Evolutionary conservation across 495 filamentous ascomycete genomes (phyloP).

Genomic region (Tuber brumale): DNA sequence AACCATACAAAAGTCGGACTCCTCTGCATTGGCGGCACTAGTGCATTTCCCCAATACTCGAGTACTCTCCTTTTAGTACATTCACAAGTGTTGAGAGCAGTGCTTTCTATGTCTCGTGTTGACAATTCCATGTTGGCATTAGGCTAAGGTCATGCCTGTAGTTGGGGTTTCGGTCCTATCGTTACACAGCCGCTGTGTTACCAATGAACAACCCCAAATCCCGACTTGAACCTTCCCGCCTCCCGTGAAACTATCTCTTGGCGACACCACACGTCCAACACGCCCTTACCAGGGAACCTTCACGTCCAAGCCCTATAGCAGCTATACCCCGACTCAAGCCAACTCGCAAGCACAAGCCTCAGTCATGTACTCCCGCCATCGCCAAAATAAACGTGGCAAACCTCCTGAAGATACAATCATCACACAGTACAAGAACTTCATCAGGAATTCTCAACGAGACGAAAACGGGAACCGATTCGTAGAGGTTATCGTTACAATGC

Average conservation of each 20-base stretch:
- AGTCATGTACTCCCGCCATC: background rate
- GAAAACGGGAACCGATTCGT: conserved; percentile 31
- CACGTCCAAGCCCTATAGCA: background rate
- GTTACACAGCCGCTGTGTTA: background rate
- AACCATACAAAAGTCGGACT: background rate
- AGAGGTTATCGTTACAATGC: conserved; percentile 14
- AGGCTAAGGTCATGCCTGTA: background rate
- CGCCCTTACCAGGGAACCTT: background rate
- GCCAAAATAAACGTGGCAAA: background rate
- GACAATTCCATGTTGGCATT: background rate
- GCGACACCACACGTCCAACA: background rate
- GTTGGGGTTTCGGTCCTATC: background rate
- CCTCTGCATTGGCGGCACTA: background rate
- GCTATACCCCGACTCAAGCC: background rate
- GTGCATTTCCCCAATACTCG: background rate
- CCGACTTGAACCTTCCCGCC: background rate
- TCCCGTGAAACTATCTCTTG: background rate
- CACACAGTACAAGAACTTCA: conserved; percentile 18
- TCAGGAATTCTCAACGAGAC: conserved; percentile 27
- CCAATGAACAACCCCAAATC: background rate
- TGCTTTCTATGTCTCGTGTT: background rate
- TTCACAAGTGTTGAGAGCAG: background rate
- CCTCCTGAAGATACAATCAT: conserved; percentile 17
- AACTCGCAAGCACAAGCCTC: background rate
- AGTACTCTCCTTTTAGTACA: background rate